A percentile compares a stretch with the other conserved stretches of the same genome.
Conservation (phyloP, 164 flowering plant species). For the Macadamia tetraphylla region DNA sequence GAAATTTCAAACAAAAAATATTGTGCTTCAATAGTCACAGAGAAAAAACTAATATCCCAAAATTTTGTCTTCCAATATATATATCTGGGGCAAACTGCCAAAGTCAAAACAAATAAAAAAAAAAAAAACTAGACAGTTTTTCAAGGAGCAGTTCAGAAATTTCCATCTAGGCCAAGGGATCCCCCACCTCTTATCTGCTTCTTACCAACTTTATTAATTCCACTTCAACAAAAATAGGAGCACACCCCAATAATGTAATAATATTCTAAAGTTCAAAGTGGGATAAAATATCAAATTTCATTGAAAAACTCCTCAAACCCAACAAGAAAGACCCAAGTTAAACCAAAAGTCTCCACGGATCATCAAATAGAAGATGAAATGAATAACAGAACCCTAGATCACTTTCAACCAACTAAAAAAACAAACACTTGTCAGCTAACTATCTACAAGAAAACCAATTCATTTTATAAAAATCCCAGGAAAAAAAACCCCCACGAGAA, state of each 20-base stretch:
- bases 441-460: not conserved
- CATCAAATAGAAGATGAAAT: conserved; percentile 1
- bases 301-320: not conserved
- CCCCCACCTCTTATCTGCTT: not conserved
- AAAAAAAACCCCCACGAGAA: not conserved
- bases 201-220: too few relatives aligned
- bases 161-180: not conserved
- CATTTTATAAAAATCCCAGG: not conserved
- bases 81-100: too few relatives aligned
- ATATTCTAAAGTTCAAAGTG: not conserved
- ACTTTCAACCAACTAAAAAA: not conserved
- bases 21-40: too few relatives aligned
- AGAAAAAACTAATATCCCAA: too few relatives aligned
- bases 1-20: not conserved
- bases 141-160: not conserved
- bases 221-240: too few relatives aligned
- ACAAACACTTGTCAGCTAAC: not conserved
- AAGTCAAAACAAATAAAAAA: too few relatives aligned
- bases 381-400: not conserved
- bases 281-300: not conserved
- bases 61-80: too few relatives aligned
- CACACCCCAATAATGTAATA: too few relatives aligned
- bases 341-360: not conserved
- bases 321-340: not conserved
- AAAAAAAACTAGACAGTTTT: too few relatives aligned